Percentiles rank a stretch among this genome's conserved stretches.
phyloP scores from a whole-genome alignment of 2,329 filamentous ascomycete genomes.

The Ciborinia camelliae region DNA sequence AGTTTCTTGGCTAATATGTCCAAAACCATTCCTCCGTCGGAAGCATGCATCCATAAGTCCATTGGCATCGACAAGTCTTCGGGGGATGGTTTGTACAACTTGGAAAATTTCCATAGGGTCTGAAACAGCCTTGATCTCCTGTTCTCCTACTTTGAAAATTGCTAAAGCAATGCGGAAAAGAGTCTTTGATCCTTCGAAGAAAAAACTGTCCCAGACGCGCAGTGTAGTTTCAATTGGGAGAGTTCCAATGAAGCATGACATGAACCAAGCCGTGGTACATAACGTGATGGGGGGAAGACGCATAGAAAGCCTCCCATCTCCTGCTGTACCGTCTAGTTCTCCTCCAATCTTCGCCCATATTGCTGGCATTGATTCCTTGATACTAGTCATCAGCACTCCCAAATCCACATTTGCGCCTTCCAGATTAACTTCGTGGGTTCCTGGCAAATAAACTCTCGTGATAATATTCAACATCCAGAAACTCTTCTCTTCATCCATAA shows the following conservation, averaged over 20 bases:
- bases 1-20: constrained; percentile 74
- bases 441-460: constrained; percentile 81
- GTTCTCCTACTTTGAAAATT: constrained; percentile 85
- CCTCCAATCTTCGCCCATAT: constrained; percentile 87
- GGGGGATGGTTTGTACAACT: constrained; percentile 82
- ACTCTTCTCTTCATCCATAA: constrained; percentile 83
- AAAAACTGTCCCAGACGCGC: constrained; percentile 92
- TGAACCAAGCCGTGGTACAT: constrained; percentile 95
- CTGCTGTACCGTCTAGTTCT: constrained; percentile 55
- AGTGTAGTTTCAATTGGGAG: constrained; percentile 88
- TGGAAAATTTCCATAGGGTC: constrained; percentile 97
- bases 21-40: constrained; percentile 74
- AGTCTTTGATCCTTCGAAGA: constrained; percentile 92
- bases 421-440: constrained; percentile 85
- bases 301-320: constrained; percentile 37
- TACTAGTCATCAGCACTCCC: constrained; percentile 83
- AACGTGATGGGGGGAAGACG: constrained; percentile 85
- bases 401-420: constrained; percentile 93
- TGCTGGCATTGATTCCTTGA: constrained; percentile 76
- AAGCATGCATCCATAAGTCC: constrained; percentile 79
- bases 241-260: constrained; percentile 93
- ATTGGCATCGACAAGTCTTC: constrained; percentile 78
- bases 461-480: constrained; percentile 95
- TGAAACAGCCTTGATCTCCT: constrained; percentile 71
- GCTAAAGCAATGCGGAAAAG: constrained; percentile 88